These are phyloP conservation scores for Furcasterigmium sp. DNA, from an alignment of 2,329 filamentous ascomycete genomes.

Conservation along the genomic window DNA sequence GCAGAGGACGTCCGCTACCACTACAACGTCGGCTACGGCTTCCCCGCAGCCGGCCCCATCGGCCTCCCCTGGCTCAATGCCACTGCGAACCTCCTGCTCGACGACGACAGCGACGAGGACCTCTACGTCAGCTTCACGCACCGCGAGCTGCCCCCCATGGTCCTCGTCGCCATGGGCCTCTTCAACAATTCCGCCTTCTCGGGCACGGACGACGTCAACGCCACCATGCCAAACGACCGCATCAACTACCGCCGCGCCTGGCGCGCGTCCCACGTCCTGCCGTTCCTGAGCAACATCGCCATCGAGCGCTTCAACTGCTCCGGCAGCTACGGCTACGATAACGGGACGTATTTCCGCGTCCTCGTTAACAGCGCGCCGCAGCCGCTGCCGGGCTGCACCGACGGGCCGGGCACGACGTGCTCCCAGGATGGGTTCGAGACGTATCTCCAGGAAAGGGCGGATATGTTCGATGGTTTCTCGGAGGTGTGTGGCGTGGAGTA, in stretches of 20 bases:
- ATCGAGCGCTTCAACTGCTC: conserved; percentile 60
- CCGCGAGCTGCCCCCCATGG: conserved; percentile 61
- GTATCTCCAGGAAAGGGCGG: no score
- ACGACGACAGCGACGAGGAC: conserved; percentile 39
- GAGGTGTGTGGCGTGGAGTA: no score
- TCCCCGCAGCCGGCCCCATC: conserved; percentile 47
- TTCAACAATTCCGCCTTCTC: conserved; percentile 63
- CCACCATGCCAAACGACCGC: conserved; percentile 57
- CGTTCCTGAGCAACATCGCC: conserved; percentile 62
- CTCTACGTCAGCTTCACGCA: conserved; percentile 66
- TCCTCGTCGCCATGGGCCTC: conserved; percentile 61
- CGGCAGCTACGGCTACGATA: conserved; percentile 47
- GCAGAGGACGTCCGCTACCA: conserved; percentile 59
- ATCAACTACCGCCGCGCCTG: conserved; percentile 61
- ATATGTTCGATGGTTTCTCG: no score
- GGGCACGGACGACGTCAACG: conserved; percentile 45
- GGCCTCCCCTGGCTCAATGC: conserved; percentile 65
- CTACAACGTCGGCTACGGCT: conserved; percentile 63
- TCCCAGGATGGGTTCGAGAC: conserved; percentile 29
- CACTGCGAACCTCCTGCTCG: conserved; percentile 45
- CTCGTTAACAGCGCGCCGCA: conserved; percentile 39
- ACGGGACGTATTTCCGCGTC: conserved; percentile 44
- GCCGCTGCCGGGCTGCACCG: conserved; percentile 31
- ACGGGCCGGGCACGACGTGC: conserved; percentile 39
- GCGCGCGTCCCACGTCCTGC: conserved; percentile 57